Conservation (phyloP, 495 filamentous ascomycete genomes). For the Opeltia flavorubescens region DNA sequence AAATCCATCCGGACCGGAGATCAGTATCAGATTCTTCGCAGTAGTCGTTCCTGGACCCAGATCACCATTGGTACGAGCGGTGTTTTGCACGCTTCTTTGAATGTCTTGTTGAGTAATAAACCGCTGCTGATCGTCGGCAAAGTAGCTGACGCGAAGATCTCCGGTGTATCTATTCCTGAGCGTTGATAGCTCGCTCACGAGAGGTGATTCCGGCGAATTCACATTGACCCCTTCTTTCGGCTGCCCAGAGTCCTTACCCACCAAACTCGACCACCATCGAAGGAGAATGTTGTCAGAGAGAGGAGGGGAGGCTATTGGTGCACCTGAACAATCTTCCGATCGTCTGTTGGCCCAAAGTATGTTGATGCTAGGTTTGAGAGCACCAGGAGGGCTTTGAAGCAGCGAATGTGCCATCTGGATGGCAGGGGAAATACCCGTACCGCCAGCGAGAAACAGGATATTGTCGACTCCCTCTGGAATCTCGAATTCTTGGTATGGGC, state of each 20-base stretch:
- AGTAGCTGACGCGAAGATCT: constrained; percentile 51
- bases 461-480: constrained; percentile 38
- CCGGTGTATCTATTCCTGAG: constrained; percentile 40
- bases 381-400: constrained; percentile 17
- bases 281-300: background rate
- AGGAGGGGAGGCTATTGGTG: background rate
- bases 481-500: constrained; percentile 57
- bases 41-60: constrained; percentile 8
- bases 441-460: constrained; percentile 78
- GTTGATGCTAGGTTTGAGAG: constrained; percentile 27
- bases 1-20: constrained; percentile 88
- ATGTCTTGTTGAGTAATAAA: constrained; percentile 45
- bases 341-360: constrained; percentile 57
- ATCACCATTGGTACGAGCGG: constrained; percentile 19
- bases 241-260: background rate
- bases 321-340: constrained; percentile 44
- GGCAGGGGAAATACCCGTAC: constrained; percentile 86
- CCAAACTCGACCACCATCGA: background rate
- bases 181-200: constrained; percentile 48
- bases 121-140: constrained; percentile 59
- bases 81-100: constrained; percentile 6
- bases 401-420: constrained; percentile 60
- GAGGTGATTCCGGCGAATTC: constrained; percentile 17
- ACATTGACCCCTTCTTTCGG: background rate
- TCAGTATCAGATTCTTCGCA: constrained; percentile 48